Conservation (phyloP, 352 stramenopile genomes). For the Saprolegnia diclina region DNA sequence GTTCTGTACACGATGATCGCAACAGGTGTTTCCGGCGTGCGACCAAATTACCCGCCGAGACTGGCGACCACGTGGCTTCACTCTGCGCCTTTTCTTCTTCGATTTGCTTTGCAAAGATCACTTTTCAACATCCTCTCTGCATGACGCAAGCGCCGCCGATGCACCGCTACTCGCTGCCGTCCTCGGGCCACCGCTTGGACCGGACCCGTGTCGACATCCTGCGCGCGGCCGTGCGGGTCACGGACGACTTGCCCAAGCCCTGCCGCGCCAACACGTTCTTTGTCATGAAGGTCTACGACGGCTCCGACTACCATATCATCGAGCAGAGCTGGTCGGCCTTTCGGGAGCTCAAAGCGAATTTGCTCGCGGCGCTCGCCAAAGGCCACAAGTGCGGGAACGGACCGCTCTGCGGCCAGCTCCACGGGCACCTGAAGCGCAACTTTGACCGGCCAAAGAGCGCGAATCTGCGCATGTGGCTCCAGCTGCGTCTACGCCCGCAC, state of each 20-base stretch:
- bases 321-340: not conserved
- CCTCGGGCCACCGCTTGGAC: not conserved
- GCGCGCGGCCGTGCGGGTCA: not conserved
- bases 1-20: too few relatives aligned
- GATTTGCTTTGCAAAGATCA: too few relatives aligned
- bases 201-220: not conserved
- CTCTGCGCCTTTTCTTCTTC: too few relatives aligned
- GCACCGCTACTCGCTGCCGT: not conserved
- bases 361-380: not conserved
- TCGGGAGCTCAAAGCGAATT: not conserved
- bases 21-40: too few relatives aligned
- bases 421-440: not conserved
- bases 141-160: not conserved
- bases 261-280: not conserved
- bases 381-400: not conserved
- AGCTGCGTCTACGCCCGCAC: not conserved
- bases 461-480: not conserved
- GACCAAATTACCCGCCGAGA: too few relatives aligned
- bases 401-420: not conserved
- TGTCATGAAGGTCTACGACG: not conserved
- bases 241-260: not conserved
- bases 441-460: not conserved
- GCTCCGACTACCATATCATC: not conserved
- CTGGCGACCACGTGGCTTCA: too few relatives aligned
- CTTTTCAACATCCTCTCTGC: not conserved